phyloP scores from a whole-genome alignment of 1,284 basidiomycete species.

The Austroboletus niveus region DNA sequence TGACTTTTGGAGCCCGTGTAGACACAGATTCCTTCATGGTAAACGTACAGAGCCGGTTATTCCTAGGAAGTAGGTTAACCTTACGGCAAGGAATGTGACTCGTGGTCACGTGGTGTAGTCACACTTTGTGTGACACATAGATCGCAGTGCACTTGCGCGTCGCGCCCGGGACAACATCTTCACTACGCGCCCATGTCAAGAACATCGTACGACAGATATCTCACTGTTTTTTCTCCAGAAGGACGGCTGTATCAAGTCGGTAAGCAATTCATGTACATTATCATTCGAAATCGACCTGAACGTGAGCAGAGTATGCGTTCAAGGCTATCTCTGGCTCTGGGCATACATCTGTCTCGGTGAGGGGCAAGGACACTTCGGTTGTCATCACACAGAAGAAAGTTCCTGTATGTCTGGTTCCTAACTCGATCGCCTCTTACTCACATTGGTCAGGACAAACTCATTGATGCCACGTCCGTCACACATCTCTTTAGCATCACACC shows the following conservation, averaged over 20 bases:
- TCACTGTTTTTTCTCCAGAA: constrained; percentile 94
- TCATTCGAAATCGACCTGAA: constrained; percentile 4
- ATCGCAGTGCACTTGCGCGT: constrained; percentile 51
- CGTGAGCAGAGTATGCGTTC: constrained; percentile 90
- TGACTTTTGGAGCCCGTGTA: constrained; percentile 88
- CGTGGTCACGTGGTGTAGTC: constrained; percentile 7
- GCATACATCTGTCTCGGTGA: constrained; percentile 89
- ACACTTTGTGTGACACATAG: constrained; percentile 21
- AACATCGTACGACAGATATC: constrained; percentile 83
- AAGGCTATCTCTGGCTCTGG: constrained; percentile 98
- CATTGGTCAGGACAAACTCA: constrained; percentile 83
- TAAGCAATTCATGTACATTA: constrained; percentile 41
- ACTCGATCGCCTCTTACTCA: constrained; percentile 10
- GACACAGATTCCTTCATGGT: constrained; percentile 86
- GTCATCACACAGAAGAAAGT: constrained; percentile 99
- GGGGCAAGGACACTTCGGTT: constrained; percentile 93
- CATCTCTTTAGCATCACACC: constrained; percentile 97
- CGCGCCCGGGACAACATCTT: constrained; percentile 28
- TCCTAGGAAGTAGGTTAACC: too few species aligned
- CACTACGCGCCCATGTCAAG: constrained; percentile 63
- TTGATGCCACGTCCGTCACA: constrained; percentile 93
- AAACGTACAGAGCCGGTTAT: background rate
- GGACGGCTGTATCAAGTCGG: constrained; percentile 97
- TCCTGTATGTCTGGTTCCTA: constrained; percentile 55
- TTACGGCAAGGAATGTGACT: too few species aligned